Evolutionary conservation across 2,329 filamentous ascomycete species (phyloP), one percentile per base, ranked within the genome.

Genomic region (Raffaelea albimanens): DNA sequence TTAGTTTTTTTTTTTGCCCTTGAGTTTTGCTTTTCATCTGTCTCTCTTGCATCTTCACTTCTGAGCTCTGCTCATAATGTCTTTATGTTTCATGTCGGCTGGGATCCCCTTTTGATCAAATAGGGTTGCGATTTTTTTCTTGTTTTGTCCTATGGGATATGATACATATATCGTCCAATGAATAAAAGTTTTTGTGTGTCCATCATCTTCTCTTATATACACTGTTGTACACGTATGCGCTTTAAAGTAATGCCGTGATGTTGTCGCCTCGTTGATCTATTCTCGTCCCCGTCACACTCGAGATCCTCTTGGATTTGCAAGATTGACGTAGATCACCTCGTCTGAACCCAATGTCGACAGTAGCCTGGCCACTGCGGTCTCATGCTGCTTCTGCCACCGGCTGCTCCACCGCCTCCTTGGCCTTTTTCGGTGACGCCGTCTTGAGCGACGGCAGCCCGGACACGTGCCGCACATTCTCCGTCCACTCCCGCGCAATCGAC

Each of bases 391-490:
- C 19, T 16, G 8, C 45, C 22, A 11, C 40, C 22, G 34, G 25
- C 36, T 45, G 21, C 34, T 20, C 13, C 4, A 34, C 19, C 23
- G 18, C 39, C 40, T 39, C 49, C 13, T 46, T 47, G 16, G 33
- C 44, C 23, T 45, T 44, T 36, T 18, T 40, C 34, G 34, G 7
- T n/a, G 5, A 5, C 18, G 47, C 44, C 21, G 48, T 46, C 39
- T 42, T 41, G 23, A 54, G 33, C 45, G 50, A 51, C 3, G 64
- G 56, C 22, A 73, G 59, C 20, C 67, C 63, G 29, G 70, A 52
- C 10, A 65, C 59, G 53, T 80, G 76, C n/a, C 59, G 63, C 53
- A 80, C 76, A 48, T 80, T 80, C 8, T 55, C 51, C 8, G 75
- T 60, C 76, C 76, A 80, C 18, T 58, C 50, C 54, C 61, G 51